Percentiles rank a stretch among this genome's conserved stretches.
Conservation (phyloP, 2,329 filamentous ascomycete species). For the Verticillium nubilum region DNA sequence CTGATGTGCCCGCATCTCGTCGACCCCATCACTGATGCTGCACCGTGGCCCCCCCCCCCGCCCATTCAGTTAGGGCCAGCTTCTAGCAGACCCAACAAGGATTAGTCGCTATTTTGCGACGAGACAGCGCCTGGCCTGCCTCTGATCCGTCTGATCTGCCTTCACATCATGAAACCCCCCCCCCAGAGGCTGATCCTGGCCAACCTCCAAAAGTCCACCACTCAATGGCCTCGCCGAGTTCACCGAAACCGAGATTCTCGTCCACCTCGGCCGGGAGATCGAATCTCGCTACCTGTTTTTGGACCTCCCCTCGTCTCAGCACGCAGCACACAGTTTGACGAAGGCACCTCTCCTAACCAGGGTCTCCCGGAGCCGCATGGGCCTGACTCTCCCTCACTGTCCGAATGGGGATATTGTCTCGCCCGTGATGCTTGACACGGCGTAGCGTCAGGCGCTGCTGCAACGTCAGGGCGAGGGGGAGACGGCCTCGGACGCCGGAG, state of each 20-base stretch:
- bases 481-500: neutral
- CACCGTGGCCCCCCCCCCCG: too few species aligned
- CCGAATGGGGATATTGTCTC: neutral
- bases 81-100: too few species aligned
- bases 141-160: conserved; percentile 3
- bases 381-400: neutral
- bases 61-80: too few species aligned
- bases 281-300: neutral
- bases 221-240: neutral
- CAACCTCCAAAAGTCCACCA: neutral
- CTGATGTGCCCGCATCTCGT: neutral
- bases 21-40: neutral
- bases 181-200: neutral
- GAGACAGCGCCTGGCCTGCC: neutral
- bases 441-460: neutral
- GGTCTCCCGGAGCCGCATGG: neutral
- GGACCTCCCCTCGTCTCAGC: neutral
- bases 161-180: neutral
- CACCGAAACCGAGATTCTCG: neutral
- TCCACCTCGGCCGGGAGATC: neutral
- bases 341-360: neutral
- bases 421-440: neutral
- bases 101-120: neutral
- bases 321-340: neutral
- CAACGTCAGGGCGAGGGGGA: neutral